Conservation (phyloP, 1,284 basidiomycete genomes). For the Apiotrichum siamense region DNA sequence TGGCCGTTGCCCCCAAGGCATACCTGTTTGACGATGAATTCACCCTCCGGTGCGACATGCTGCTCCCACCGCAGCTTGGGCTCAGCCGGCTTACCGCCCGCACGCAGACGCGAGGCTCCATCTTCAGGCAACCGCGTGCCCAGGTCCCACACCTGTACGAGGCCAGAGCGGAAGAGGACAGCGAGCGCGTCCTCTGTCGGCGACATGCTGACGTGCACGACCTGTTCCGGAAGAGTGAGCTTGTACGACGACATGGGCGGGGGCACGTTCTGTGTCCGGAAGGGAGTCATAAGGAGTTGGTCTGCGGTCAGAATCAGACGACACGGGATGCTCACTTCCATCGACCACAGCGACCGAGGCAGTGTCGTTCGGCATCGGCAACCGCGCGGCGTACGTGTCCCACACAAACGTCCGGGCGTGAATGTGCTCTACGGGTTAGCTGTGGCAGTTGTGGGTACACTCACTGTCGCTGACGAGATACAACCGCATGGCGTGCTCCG, state of each 20-base stretch:
- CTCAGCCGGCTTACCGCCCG: conserved; percentile 56
- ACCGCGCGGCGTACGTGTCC: conserved; percentile 65
- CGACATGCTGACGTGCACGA: conserved; percentile 64
- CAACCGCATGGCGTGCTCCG: conserved; percentile 66
- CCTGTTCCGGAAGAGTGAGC: conserved; percentile 54
- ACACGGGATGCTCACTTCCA: conserved; percentile 57
- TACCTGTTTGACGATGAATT: conserved; percentile 32
- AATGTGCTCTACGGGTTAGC: conserved; percentile 50
- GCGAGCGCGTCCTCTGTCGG: conserved; percentile 57
- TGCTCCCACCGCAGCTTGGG: conserved; percentile 56
- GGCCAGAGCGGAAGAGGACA: conserved; percentile 54
- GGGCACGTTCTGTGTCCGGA: conserved; percentile 86
- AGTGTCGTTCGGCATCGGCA: conserved; percentile 65
- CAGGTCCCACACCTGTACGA: conserved; percentile 63
- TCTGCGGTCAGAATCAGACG: conserved; percentile 47
- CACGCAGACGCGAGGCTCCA: conserved; percentile 49
- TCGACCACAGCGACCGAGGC: conserved; percentile 88
- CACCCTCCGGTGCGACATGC: conserved; percentile 7
- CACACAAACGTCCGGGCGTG: conserved; percentile 62
- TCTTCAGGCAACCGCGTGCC: conserved; percentile 54
- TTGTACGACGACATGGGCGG: conserved; percentile 85
- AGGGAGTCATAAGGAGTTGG: conserved; percentile 78
- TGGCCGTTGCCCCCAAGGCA: conserved; percentile 23
- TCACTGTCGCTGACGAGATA: conserved; percentile 63
- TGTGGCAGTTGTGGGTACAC: conserved; percentile 23